Evolutionary conservation across 2,329 filamentous ascomycete genomes (phyloP), one percentile per base, ranked within the genome.

Genomic region (Tolypocladium pustulatum): DNA sequence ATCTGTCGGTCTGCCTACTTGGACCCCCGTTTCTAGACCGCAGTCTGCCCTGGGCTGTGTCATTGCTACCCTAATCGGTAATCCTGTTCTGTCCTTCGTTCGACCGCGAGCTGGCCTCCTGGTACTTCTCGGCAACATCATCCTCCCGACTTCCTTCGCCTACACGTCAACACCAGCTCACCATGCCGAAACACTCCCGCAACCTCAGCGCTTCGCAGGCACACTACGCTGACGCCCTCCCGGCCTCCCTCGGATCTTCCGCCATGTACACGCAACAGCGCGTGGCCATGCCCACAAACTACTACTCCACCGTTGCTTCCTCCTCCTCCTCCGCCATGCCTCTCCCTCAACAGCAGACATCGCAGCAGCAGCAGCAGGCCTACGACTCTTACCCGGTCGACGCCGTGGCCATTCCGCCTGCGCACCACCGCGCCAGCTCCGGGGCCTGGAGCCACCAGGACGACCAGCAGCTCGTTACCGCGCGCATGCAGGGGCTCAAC

Each of bases 401-500:
- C 56, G 59, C 68, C 58, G 60, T 70, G 59, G 57, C 71, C 67
- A 8, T 73, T 67, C 62, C 74, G 73, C 67, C 80, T 75, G 58
- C 76, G 76, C 60, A 82, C 76, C 57, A 81, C 63, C 80, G 84
- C 54, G 76, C 83, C 30, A 83, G 83, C 38, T 84, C 83, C 0
- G 83, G 82, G 10, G 85, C 86, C 1, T 96, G 91, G 91, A 87
- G 82, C 37, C 76, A 81, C 1, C 79, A 84, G 54, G 90, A 94
- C 65, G 91, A 96, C 71, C 81, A 88, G 65, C 83, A 83, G 41
- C 81, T 96, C 51, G 78, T 93, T 62, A 75, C 78, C 51, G 89
- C 90, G 20, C 83, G 91, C 57, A 83, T 87, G 54, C 83, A 86
- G 66, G 88, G 89, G 30, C 81, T 91, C 70, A 93, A 92, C 73